Percentiles rank a stretch among this genome's conserved stretches.
These are phyloP conservation scores for Citrus australasica DNA, from an alignment of 345 rosid genomes.

Conservation along the genomic window DNA sequence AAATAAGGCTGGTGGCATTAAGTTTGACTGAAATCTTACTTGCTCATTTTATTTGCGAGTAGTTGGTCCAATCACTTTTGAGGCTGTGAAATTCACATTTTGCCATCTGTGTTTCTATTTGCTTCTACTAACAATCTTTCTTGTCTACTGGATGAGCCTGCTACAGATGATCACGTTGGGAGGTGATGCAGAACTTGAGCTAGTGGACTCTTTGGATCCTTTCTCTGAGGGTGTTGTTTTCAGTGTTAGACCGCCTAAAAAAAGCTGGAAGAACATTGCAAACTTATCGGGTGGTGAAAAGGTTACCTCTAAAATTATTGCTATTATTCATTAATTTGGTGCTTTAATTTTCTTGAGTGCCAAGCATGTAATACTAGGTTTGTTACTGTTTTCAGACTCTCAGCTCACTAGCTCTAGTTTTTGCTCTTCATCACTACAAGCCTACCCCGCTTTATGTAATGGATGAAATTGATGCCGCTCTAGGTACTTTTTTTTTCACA, in stretches of 20 bases:
- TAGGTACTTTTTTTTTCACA: slow-evolving; percentile 46
- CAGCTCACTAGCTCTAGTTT: slow-evolving; percentile 92
- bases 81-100: background rate
- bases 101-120: background rate
- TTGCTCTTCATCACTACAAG: slow-evolving; percentile 99
- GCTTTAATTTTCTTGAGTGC: background rate
- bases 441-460: slow-evolving; percentile 97
- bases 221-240: slow-evolving; percentile 98
- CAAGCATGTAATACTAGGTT: background rate
- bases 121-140: background rate
- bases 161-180: slow-evolving; percentile 95
- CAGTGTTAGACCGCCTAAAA: slow-evolving; percentile 97
- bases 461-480: slow-evolving; percentile 98
- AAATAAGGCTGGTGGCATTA: background rate
- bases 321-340: background rate
- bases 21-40: background rate
- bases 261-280: slow-evolving; percentile 97
- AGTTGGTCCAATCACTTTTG: background rate
- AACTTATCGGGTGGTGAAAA: slow-evolving; percentile 98
- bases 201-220: slow-evolving; percentile 96
- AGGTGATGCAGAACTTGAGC: slow-evolving; percentile 97
- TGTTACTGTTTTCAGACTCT: slow-evolving; percentile 60
- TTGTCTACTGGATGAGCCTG: slow-evolving; percentile 3
- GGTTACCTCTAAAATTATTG: slow-evolving; percentile 32
- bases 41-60: background rate